Evolutionary conservation across 176 grass and related monocot genomes (phyloP), one percentile per base, ranked within the genome.

Genomic region (sorghum (Sorghum bicolor)): DNA sequence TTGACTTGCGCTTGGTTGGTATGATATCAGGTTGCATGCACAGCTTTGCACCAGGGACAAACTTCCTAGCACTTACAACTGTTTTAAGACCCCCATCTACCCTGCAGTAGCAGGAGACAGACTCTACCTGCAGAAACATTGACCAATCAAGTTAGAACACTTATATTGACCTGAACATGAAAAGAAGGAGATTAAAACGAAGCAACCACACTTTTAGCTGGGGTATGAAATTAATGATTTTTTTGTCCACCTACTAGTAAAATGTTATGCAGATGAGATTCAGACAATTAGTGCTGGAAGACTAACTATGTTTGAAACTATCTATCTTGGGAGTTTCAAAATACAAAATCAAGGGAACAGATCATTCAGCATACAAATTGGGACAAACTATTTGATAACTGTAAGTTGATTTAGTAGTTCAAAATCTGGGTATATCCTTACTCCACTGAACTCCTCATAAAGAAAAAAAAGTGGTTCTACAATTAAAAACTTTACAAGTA

Each of bases 11-110:
- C 20, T 88, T 86, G 74, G 74, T 93, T 28, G 84, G 95, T 91
- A 89, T 97, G 34, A 94, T 89, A 48, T 91, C 88, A 74, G 92
- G 83, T 80, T 94, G 92, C 83, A 88, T 82, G 80, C 92, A 94
- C 43, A 86, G 24, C 72, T 90, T 94, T 69, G 83, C 88, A 58
- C 88, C 79, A 64, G 92, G 86, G 38, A 90, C 92, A 30, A 88
- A 94, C 80, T 94, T 94, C 78, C 83, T 90, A 88, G 92, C 85
- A 60, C 89, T 89, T 26, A 81, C 92, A 58, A 90, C 86, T 3
- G 92, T 88, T 88, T 90, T 94, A 82, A 94, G 83, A 43, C 92
- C 88, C 76, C 88, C 88, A 72, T 94, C 88, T 52, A 88, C 88
- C 77, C 82, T 94, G 71, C 88, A 94, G 28, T 86, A 88, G 70